Conservation (phyloP, 169 alveolate species). For the Perkinsus olseni region DNA sequence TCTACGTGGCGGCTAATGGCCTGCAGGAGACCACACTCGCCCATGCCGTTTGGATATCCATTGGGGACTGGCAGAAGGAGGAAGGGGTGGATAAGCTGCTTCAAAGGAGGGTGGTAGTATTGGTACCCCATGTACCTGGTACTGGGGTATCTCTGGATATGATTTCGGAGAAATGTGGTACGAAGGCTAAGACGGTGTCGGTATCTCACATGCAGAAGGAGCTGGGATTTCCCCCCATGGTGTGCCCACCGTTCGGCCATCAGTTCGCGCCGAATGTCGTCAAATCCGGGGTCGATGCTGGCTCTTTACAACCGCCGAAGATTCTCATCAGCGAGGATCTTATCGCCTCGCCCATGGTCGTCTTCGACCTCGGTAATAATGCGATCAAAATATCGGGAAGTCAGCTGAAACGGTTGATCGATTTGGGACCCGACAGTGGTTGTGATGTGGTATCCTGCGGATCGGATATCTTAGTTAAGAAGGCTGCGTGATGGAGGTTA, state of each 20-base stretch:
- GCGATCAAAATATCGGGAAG: not conserved
- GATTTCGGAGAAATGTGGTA: not conserved
- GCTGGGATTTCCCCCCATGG: not conserved
- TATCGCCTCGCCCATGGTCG: not conserved
- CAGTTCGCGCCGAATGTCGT: not conserved
- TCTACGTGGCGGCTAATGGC: not conserved
- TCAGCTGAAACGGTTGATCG: not conserved
- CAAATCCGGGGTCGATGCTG: not conserved
- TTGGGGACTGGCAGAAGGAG: not conserved
- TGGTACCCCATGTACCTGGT: not conserved
- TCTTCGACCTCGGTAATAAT: not conserved
- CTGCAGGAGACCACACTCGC: not conserved
- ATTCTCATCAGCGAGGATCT: not conserved
- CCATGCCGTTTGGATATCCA: not conserved
- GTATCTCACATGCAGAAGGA: not conserved
- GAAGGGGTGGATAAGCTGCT: not conserved
- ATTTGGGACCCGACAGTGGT: not conserved
- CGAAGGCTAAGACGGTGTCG: not conserved
- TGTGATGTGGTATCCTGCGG: not conserved
- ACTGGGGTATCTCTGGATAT: not conserved
- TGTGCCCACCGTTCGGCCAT: not conserved
- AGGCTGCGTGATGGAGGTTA: too few relatives aligned
- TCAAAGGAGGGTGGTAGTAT: not conserved
- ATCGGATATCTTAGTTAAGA: not conserved
- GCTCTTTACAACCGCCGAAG: not conserved